These are phyloP conservation scores for Populus alba DNA, from an alignment of 345 rosid species.

Conservation along the genomic window DNA sequence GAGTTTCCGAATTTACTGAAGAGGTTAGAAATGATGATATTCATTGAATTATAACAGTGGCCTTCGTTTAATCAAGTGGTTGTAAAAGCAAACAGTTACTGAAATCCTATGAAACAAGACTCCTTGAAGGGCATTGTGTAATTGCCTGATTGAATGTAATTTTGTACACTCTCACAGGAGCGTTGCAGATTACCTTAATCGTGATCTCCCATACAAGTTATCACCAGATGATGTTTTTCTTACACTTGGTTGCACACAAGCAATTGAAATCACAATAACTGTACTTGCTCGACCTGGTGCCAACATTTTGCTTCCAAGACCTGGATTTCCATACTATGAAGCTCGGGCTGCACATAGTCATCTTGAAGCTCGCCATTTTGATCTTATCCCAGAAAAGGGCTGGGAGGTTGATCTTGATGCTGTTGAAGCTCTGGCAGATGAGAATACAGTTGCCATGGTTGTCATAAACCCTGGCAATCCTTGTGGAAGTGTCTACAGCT, in stretches of 20 bases:
- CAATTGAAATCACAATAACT: conserved; percentile 22
- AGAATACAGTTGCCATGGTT: conserved; percentile 30
- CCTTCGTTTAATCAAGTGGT: neutral
- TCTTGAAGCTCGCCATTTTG: conserved; percentile 28
- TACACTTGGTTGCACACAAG: conserved; percentile 29
- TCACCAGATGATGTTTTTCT: conserved; percentile 32
- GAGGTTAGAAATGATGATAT: neutral
- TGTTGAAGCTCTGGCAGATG: conserved; percentile 27
- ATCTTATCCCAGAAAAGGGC: conserved; percentile 36
- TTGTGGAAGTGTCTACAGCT: conserved; percentile 45
- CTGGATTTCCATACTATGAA: conserved; percentile 36
- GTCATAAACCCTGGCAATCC: conserved; percentile 54
- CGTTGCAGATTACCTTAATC: conserved; percentile 29
- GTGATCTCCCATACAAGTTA: conserved; percentile 26
- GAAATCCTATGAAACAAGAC: neutral
- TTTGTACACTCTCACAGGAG: conserved; percentile 20
- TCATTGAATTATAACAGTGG: neutral
- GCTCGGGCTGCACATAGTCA: conserved; percentile 1
- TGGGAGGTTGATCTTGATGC: conserved; percentile 39
- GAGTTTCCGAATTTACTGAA: too few species aligned
- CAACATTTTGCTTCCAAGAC: conserved; percentile 35
- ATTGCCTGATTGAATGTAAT: neutral
- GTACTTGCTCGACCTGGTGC: conserved; percentile 30
- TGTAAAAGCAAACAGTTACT: neutral
- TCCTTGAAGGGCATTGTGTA: neutral